phyloP scores from a whole-genome alignment of 768 basidiomycete genomes.

The Amanita pseudoporphyria region DNA sequence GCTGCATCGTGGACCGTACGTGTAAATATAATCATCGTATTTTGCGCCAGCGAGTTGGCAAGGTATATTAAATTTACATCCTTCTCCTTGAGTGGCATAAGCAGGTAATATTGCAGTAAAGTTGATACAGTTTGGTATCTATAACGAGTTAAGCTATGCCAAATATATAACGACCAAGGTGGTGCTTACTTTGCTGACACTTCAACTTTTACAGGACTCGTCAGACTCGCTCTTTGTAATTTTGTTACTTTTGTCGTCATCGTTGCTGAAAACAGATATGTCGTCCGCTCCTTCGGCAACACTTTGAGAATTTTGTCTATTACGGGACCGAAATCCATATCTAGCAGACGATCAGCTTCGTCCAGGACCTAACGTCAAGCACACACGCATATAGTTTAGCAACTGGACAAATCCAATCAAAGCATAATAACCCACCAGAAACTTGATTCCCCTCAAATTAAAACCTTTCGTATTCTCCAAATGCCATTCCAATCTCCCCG shows the following conservation, averaged over 20 bases:
- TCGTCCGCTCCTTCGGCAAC: conserved; percentile 89
- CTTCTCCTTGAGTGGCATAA: conserved; percentile 87
- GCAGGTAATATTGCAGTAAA: conserved; percentile 90
- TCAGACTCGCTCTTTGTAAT: conserved; percentile 86
- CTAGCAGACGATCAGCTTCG: conserved; percentile 90
- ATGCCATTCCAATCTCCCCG: conserved; percentile 88
- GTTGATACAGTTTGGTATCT: conserved; percentile 98
- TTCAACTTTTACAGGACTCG: conserved; percentile 89
- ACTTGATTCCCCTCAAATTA: conserved; percentile 75
- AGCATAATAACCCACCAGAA: conserved; percentile 49
- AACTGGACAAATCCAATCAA: neutral
- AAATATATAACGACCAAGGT: neutral
- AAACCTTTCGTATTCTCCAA: conserved; percentile 98
- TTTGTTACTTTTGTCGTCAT: conserved; percentile 99
- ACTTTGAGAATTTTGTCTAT: conserved; percentile 96
- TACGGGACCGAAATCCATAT: conserved; percentile 93
- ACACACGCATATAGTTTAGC: neutral
- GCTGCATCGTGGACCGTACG: conserved; percentile 92
- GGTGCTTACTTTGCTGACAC: conserved; percentile 78
- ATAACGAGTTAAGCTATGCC: neutral
- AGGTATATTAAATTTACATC: conserved; percentile 87
- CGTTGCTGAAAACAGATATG: conserved; percentile 95
- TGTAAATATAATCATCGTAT: conserved; percentile 94
- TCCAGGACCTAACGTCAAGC: conserved; percentile 71
- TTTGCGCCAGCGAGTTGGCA: conserved; percentile 80